A percentile compares a stretch with the other conserved stretches of the same genome.
These are phyloP conservation scores for Citrus inodora DNA, from an alignment of 345 rosid species.

Conservation along the genomic window DNA sequence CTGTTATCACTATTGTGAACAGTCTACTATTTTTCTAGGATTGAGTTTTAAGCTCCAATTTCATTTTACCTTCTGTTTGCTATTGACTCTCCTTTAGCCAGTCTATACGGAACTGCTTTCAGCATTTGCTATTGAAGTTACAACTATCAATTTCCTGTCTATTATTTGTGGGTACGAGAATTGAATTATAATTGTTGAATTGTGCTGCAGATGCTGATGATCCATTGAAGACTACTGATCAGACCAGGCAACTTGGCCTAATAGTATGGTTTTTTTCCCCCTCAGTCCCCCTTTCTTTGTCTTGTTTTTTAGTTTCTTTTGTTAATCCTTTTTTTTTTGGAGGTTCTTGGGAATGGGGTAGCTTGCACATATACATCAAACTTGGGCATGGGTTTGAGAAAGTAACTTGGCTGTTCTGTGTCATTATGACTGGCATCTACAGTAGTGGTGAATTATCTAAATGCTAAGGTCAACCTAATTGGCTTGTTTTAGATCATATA, in stretches of 20 bases:
- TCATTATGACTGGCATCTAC: neutral
- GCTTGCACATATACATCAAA: neutral
- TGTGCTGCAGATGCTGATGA: conserved; percentile 78
- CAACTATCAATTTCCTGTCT: neutral
- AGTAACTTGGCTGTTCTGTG: neutral
- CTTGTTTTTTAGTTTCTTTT: neutral
- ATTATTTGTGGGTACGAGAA: neutral
- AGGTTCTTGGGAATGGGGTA: neutral
- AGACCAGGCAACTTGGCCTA: conserved; percentile 88
- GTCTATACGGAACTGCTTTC: neutral
- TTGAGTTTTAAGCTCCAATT: neutral
- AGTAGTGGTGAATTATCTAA: neutral
- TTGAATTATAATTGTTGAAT: neutral
- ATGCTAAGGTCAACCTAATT: neutral
- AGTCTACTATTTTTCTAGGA: neutral
- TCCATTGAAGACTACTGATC: conserved; percentile 93
- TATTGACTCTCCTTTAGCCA: neutral
- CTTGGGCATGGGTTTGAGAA: neutral
- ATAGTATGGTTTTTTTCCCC: conserved; percentile 43
- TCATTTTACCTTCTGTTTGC: neutral
- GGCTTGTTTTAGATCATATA: neutral
- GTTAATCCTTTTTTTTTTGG: neutral
- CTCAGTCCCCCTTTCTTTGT: neutral
- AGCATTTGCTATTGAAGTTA: neutral
- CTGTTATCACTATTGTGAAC: neutral